Base-by-base conservation (phyloP, 176 grass and related monocot genomes). In the Eragrostis nindensis region DNA sequence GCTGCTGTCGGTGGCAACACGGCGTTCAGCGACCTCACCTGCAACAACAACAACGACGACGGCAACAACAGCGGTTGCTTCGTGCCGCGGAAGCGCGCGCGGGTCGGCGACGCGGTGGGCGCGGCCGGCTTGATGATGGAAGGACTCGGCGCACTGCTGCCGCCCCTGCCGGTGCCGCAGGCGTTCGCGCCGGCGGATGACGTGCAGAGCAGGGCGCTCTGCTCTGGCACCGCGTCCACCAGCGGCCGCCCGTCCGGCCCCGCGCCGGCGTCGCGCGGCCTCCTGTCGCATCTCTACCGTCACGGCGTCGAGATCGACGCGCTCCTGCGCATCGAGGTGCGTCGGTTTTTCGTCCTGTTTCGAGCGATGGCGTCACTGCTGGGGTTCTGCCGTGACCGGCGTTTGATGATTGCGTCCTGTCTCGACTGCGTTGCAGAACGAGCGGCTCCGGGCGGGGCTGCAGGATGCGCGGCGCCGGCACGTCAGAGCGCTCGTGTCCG, bases 241-340 rank as follows among this genome's bases (percentile, higher is more conserved):
- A 82, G 86, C 29, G 81, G 83, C 1, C 83, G 87, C 11, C 71
- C 67, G 2, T 52, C 56, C 5, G 21, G 19, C 27, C 40, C 61
- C 2, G 16, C 67, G 15, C 38, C 55, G n/a, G 47, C 75, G 74
- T 0, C 84, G 3, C 78, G 73, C 3, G 54, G 80, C 16, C 62
- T 89, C 18, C 45, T 89, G 8, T 87, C 77, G 14, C 62, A 85
- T 67, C 72, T 94, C 27, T 79, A 83, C 63, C 82, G 80, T 16
- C 89, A 90, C 48, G 83, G 55, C 63, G 61, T 86, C 24, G 88
- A 90, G 82, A 76, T 94, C 9, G 80, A 94, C 74, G 83, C 80
- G 48, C 59, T 94, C 82, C 2, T 94, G 21, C 83, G 89, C 11
- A 21, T 84, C 48, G 75, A 89, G 92, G 92, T 91, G 81, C 61